Evolutionary conservation across 306 rosid genomes (phyloP).

Genomic region (Mucuna pruriens): DNA sequence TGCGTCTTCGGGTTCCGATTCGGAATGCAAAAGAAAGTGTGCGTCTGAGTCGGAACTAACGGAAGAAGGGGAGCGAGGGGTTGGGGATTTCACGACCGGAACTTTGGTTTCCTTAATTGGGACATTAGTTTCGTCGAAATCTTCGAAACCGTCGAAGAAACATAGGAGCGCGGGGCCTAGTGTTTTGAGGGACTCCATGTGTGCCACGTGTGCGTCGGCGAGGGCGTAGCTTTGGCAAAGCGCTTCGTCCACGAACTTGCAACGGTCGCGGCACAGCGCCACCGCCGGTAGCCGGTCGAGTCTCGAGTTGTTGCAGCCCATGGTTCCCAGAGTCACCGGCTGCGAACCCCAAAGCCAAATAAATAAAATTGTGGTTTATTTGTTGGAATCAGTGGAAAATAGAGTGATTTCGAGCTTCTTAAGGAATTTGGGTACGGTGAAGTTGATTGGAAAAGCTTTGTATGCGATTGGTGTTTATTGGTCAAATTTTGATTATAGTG

Average conservation of each 20-base stretch:
- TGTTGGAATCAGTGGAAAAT: neutral
- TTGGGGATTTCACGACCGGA: conserved; percentile 8
- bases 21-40: conserved; percentile 47
- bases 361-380: neutral
- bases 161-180: conserved; percentile 62
- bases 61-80: conserved; percentile 38
- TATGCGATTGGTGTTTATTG: conserved; percentile 7
- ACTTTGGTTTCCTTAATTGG: neutral
- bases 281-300: conserved; percentile 77
- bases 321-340: conserved; percentile 29
- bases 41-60: conserved; percentile 50
- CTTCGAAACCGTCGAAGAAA: conserved; percentile 53
- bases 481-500: conserved; percentile 28
- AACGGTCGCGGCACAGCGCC: conserved; percentile 85
- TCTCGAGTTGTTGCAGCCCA: conserved; percentile 82
- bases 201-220: conserved; percentile 78
- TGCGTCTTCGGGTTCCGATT: conserved; percentile 29
- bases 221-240: conserved; percentile 64
- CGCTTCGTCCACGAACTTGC: conserved; percentile 69
- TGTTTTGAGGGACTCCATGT: conserved; percentile 64
- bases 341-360: neutral
- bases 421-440: neutral
- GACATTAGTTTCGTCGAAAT: neutral
- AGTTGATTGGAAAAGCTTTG: conserved; percentile 24
- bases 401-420: neutral